Conservation (phyloP, 2,329 filamentous ascomycete genomes). For the Colletotrichum sublineola region DNA sequence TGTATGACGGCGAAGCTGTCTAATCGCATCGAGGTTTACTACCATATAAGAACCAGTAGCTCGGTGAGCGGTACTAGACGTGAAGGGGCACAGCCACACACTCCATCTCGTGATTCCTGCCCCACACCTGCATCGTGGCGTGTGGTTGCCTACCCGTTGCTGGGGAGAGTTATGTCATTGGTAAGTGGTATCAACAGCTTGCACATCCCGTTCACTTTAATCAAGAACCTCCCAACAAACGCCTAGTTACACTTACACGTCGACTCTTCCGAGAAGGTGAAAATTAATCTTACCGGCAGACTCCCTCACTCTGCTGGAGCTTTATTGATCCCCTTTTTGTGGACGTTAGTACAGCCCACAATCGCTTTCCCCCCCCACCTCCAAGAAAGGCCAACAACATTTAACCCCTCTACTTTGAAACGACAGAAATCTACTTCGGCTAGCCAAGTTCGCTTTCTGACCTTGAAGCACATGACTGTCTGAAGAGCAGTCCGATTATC, state of each 20-base stretch:
- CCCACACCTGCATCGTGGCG: conserved; percentile 5
- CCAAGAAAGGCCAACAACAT: conserved; percentile 8
- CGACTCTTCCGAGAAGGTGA: not conserved
- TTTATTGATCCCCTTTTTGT: conserved; percentile 1
- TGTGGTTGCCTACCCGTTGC: conserved; percentile 33
- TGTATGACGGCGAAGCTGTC: not conserved
- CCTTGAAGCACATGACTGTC: conserved; percentile 49
- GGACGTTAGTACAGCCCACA: conserved; percentile 30
- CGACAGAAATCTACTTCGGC: conserved; percentile 48
- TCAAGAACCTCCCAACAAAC: conserved; percentile 2
- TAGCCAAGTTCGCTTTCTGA: conserved; percentile 50
- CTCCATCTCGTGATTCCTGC: not conserved
- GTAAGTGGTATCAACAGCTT: conserved; percentile 20
- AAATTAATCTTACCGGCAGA: not conserved
- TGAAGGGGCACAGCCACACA: conserved; percentile 8
- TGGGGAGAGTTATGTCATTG: conserved; percentile 40
- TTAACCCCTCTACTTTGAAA: conserved; percentile 25
- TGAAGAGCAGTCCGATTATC: conserved; percentile 44
- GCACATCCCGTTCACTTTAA: conserved; percentile 8
- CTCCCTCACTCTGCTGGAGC: not conserved
- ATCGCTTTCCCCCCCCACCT: conserved; percentile 2
- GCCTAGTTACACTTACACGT: conserved; percentile 1
- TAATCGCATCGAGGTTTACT: not conserved
- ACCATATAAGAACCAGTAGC: not conserved
- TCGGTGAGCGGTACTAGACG: not conserved